Evolutionary conservation across 176 grass and related monocot species (phyloP).

Genomic region (Typha latifolia): DNA sequence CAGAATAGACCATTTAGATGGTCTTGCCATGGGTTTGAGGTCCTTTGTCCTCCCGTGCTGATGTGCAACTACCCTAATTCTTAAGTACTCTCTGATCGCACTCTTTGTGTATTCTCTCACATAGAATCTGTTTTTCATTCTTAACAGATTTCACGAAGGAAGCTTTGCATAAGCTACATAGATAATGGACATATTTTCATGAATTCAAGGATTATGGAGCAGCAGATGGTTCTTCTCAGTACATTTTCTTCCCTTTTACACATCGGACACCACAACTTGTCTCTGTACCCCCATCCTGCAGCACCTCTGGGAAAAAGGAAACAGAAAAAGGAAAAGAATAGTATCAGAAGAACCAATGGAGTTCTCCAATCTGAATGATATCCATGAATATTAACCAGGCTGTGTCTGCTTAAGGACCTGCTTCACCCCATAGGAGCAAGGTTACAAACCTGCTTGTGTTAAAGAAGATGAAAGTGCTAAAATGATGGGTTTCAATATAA

Average conservation of each 20-base stretch:
- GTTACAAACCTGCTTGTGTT: neutral
- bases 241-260: slow-evolving; percentile 1
- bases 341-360: no score
- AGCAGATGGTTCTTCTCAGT: neutral
- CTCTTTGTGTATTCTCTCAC: neutral
- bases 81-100: neutral
- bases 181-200: neutral
- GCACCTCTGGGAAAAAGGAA: neutral
- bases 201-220: neutral
- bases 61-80: no score
- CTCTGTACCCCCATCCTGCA: neutral
- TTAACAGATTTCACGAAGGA: neutral
- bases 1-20: no score
- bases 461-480: neutral
- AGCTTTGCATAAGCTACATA: neutral
- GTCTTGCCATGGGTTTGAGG: no score
- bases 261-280: neutral
- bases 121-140: neutral
- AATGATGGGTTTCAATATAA: neutral
- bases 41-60: no score
- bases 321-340: neutral
- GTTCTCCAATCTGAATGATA: neutral
- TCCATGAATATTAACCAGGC: neutral
- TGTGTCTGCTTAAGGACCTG: neutral
- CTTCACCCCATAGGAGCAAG: neutral